Evolutionary conservation across 2,329 filamentous ascomycete genomes (phyloP).

Genomic region (Colletotrichum orchidophilum): DNA sequence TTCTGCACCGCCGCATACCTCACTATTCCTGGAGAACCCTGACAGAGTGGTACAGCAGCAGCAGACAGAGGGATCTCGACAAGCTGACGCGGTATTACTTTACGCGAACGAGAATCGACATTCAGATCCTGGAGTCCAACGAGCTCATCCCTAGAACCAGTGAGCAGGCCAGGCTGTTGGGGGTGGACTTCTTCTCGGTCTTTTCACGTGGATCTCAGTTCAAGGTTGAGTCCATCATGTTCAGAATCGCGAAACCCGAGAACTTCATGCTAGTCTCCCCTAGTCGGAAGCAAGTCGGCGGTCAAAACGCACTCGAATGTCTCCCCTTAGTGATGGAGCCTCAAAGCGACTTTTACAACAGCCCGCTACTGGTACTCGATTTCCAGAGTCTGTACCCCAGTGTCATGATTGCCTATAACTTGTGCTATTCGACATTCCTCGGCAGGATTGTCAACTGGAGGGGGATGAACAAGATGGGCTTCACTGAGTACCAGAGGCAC

Average conservation of each 20-base stretch:
- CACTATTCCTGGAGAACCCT: slow-evolving; percentile 84
- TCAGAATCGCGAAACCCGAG: slow-evolving; percentile 96
- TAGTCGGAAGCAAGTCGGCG: slow-evolving; percentile 88
- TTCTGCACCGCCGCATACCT: slow-evolving; percentile 87
- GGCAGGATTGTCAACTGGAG: slow-evolving; percentile 88
- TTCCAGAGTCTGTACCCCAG: slow-evolving; percentile 97
- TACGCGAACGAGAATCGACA: slow-evolving; percentile 78
- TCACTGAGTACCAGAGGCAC: slow-evolving; percentile 84
- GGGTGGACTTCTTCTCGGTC: slow-evolving; percentile 96
- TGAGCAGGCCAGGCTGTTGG: slow-evolving; percentile 91
- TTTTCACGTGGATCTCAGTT: slow-evolving; percentile 96
- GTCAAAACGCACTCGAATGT: slow-evolving; percentile 94
- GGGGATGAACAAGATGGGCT: slow-evolving; percentile 94
- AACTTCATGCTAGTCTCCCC: slow-evolving; percentile 92
- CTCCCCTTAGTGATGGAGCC: slow-evolving; percentile 97
- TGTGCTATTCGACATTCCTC: slow-evolving; percentile 97
- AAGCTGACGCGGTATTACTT: slow-evolving; percentile 84
- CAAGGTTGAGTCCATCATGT: slow-evolving; percentile 99
- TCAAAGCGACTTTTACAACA: slow-evolving; percentile 92
- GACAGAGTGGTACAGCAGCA: slow-evolving; percentile 82
- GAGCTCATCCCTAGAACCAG: slow-evolving; percentile 89
- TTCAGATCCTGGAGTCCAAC: slow-evolving; percentile 92
- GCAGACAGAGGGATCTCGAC: slow-evolving; percentile 72
- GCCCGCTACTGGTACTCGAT: slow-evolving; percentile 89
- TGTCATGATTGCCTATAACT: slow-evolving; percentile 99